Evolutionary conservation across 805 yeast species (phyloP), one percentile per base, ranked within the genome.

Genomic region (Yarrowia deformans): DNA sequence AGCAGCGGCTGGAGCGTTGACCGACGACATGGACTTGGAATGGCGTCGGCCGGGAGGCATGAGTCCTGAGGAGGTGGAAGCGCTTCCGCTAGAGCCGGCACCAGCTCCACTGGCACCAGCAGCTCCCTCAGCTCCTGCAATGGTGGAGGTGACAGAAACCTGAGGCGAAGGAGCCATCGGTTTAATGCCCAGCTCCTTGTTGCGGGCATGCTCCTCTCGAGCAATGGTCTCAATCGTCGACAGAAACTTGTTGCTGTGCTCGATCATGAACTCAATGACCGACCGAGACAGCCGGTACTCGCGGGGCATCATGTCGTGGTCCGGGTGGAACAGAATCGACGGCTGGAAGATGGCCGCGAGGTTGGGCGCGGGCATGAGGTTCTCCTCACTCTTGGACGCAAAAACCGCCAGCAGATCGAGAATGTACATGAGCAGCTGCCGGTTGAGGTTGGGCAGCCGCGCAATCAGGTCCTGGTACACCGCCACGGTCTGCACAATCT

Each of bases 311-410:
- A 94, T 86, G 76, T 93, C 97, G 77, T 95, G 98, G 72, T 84
- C 85, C 6, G 97, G 97, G 77, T 94, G 98, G 10, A 97, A 90
- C 67, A 95, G 81, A 18, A 95, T 87, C n/a, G 97, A 90, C 3
- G 99, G 98, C 80, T 95, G 99, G 81, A 95, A 95, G 69, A 95
- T 91, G 1, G 98, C 97, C 0, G 98, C 97, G 72, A 95, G 81
- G 77, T 95, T 95, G 74, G 92, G 86, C 1, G 97, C 91, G 1
- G 97, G 88, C 99, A 95, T 95, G 72, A 91, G 81, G 77, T 93
- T 95, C 70, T 86, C 86, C 63, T 85, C 85, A 16, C 96, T 84
- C 74, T 90, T 88, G 70, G 89, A 86, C 52, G 93, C 90, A 74
- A 95, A 96, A 80, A 93, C 85, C 14, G 97, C 89, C 70, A 95